Evolutionary conservation across 495 filamentous ascomycete species (phyloP).

Genomic region (Trichoderma parareesei): DNA sequence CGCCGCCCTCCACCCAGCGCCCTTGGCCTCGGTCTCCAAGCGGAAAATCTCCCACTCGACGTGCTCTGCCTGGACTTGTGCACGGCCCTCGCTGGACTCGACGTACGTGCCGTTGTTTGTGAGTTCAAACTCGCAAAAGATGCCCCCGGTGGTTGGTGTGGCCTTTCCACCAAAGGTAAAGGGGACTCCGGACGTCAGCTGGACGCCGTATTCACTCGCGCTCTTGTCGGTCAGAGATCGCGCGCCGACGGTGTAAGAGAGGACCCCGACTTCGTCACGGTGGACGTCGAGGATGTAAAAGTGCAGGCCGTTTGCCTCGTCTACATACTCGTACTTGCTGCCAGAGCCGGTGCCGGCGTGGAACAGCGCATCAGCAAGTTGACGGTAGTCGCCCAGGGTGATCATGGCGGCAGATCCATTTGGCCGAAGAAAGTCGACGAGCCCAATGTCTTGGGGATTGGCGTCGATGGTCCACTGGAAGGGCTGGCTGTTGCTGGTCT

Average conservation of each 20-base stretch:
- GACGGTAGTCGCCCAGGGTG: slow-evolving; percentile 33
- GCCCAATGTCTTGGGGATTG: slow-evolving; percentile 31
- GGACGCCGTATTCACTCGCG: slow-evolving; percentile 22
- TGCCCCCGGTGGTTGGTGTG: slow-evolving; percentile 14
- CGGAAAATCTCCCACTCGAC: slow-evolving; percentile 24
- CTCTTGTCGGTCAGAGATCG: slow-evolving; percentile 27
- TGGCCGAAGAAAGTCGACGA: slow-evolving; percentile 26
- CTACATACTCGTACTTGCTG: slow-evolving; percentile 31
- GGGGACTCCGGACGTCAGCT: slow-evolving; percentile 20
- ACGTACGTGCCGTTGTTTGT: slow-evolving; percentile 25
- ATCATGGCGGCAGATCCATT: slow-evolving; percentile 22
- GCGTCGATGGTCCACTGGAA: slow-evolving; percentile 39
- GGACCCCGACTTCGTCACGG: slow-evolving; percentile 26
- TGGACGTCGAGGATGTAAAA: slow-evolving; percentile 30
- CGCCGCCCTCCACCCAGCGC: slow-evolving; percentile 28
- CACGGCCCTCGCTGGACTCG: slow-evolving; percentile 16
- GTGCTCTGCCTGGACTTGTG: slow-evolving; percentile 23
- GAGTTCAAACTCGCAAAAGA: slow-evolving; percentile 27
- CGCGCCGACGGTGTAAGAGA: slow-evolving; percentile 30
- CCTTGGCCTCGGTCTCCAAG: slow-evolving; percentile 23
- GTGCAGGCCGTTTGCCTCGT: slow-evolving; percentile 29
- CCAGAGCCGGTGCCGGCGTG: slow-evolving; percentile 34
- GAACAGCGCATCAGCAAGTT: slow-evolving; percentile 34
- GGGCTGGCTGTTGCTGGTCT: slow-evolving; percentile 21
- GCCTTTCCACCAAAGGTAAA: not conserved